Percentiles rank a stretch among this genome's conserved stretches.
Evolutionary conservation across 306 rosid species (phyloP).

Genomic region (Casuarina equisetifolia): DNA sequence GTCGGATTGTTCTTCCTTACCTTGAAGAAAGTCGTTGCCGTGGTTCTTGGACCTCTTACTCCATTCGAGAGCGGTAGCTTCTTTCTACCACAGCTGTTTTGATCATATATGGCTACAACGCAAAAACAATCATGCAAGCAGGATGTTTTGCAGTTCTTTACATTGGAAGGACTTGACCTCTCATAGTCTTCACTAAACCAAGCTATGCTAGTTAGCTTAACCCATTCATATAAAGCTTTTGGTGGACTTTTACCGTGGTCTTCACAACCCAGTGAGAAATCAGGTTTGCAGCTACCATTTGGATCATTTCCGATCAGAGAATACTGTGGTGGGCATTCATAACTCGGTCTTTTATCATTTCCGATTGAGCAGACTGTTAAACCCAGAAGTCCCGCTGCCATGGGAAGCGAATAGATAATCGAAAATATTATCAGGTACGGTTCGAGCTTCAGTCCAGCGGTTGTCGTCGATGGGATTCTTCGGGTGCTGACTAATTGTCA

Average conservation of each 20-base stretch:
- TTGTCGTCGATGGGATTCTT: no score
- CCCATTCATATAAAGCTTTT: no score
- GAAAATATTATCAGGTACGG: no score
- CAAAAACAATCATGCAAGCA: slow-evolving; percentile 41
- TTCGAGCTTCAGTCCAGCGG: no score
- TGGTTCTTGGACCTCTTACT: neutral
- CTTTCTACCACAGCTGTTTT: slow-evolving; percentile 23
- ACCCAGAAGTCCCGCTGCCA: neutral
- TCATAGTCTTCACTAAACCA: no score
- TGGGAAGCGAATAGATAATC: fast-evolving
- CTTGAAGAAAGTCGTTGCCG: slow-evolving; percentile 26
- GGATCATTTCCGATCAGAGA: no score
- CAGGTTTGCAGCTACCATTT: no score
- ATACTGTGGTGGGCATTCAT: slow-evolving; percentile 8
- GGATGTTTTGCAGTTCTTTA: slow-evolving; percentile 16
- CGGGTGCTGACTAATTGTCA: no score
- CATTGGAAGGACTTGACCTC: neutral
- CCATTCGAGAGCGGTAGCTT: slow-evolving; percentile 31
- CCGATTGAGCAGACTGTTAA: neutral
- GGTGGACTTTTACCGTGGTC: no score
- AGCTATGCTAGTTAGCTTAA: no score
- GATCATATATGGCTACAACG: slow-evolving; percentile 9
- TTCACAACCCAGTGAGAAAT: neutral
- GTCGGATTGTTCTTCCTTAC: slow-evolving; percentile 16
- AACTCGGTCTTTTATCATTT: slow-evolving; percentile 2